These are phyloP conservation scores for Daldinia eschscholtzii DNA, from an alignment of 2,329 filamentous ascomycete genomes.

Conservation along the genomic window DNA sequence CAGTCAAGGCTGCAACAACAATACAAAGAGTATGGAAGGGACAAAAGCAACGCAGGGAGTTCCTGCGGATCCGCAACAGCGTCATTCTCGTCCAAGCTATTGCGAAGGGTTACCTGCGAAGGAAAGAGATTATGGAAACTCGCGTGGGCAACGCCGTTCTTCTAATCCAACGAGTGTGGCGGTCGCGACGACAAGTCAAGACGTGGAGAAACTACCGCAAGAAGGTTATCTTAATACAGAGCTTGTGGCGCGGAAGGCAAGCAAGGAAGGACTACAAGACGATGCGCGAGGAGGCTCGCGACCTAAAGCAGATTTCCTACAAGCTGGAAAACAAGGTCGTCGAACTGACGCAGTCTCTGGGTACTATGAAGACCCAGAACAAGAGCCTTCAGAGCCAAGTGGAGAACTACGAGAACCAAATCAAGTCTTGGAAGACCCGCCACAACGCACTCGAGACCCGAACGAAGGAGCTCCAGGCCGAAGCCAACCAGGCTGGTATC, in stretches of 20 bases:
- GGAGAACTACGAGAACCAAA: constrained; percentile 94
- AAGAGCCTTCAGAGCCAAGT: constrained; percentile 88
- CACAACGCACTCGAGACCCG: constrained; percentile 91
- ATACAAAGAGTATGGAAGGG: constrained; percentile 97
- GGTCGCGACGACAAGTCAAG: constrained; percentile 81
- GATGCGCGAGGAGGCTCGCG: constrained; percentile 92
- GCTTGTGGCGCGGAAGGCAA: constrained; percentile 86
- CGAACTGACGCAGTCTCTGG: constrained; percentile 93
- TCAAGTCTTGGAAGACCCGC: constrained; percentile 94
- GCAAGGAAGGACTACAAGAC: constrained; percentile 90
- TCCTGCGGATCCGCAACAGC: constrained; percentile 81
- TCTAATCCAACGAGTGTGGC: constrained; percentile 91
- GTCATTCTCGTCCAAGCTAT: constrained; percentile 89
- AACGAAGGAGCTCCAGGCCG: constrained; percentile 92
- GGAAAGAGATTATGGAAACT: constrained; percentile 93
- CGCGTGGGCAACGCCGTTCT: constrained; percentile 91
- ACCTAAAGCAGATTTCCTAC: constrained; percentile 99
- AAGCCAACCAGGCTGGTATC: constrained; percentile 98
- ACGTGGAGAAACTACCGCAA: constrained; percentile 89
- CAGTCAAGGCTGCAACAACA: constrained; percentile 87
- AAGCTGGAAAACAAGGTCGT: constrained; percentile 99
- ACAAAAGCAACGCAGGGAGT: constrained; percentile 87
- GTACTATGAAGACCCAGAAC: constrained; percentile 94
- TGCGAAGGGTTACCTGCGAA: constrained; percentile 90
- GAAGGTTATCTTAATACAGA: constrained; percentile 91